phyloP scores from a whole-genome alignment of 177 flowering plant genomes.

The Vitis hybrid region DNA sequence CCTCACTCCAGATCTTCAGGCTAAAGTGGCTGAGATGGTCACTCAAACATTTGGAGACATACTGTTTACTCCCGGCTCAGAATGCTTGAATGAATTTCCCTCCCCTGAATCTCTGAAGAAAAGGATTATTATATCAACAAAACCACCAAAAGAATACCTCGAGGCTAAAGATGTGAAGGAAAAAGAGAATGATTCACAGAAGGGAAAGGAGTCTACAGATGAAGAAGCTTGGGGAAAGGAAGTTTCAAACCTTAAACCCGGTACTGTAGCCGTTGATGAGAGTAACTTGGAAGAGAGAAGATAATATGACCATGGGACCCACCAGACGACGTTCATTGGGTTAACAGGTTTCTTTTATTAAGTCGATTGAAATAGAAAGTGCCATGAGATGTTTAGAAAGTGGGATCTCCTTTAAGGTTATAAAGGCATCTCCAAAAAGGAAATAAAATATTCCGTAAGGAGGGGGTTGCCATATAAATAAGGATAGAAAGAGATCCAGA shows the following conservation, averaged over 20 bases:
- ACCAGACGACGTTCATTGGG: too few relatives aligned
- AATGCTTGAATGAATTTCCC: slow-evolving; percentile 69
- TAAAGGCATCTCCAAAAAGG: too few relatives aligned
- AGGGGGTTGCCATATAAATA: too few relatives aligned
- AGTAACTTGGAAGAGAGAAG: too few relatives aligned
- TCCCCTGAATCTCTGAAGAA: slow-evolving; percentile 68
- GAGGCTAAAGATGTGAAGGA: slow-evolving; percentile 48
- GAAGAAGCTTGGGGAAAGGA: slow-evolving; percentile 81
- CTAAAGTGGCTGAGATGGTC: slow-evolving; percentile 83
- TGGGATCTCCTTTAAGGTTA: too few relatives aligned
- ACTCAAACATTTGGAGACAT: slow-evolving; percentile 72
- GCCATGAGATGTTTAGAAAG: too few relatives aligned
- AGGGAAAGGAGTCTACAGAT: slow-evolving; percentile 34
- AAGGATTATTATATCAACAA: slow-evolving; percentile 72
- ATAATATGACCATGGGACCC: too few relatives aligned
- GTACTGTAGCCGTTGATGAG: slow-evolving; percentile 31
- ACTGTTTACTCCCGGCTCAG: slow-evolving; percentile 62
- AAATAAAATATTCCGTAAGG: too few relatives aligned
- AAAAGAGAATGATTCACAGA: slow-evolving; percentile 35
- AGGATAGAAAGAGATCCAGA: too few relatives aligned
- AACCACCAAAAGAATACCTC: slow-evolving; percentile 82
- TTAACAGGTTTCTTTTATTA: too few relatives aligned
- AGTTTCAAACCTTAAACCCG: slow-evolving; percentile 34
- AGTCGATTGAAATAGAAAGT: too few relatives aligned
- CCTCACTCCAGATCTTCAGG: slow-evolving; percentile 70